Evolutionary conservation across 371 early-diverging fungal species (phyloP), one percentile per base, ranked within the genome.

Genomic region (Mucor saturninus): DNA sequence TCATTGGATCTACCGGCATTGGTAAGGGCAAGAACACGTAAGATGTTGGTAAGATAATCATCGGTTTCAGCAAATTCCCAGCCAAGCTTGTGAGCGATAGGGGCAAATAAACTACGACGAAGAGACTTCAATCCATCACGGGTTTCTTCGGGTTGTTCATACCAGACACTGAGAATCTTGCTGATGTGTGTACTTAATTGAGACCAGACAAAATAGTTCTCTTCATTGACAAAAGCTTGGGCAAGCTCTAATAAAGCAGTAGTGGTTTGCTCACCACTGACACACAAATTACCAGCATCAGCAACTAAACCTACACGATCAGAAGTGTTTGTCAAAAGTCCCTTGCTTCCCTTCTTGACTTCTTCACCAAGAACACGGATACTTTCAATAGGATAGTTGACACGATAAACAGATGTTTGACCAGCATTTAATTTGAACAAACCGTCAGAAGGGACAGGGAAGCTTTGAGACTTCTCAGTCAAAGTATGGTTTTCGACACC

Each of bases 241-340:
- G 80, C 80, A 28, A 83, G 64, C 32, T 79, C 85, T 67, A 90
- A 69, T 38, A 85, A 77, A 6, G 85, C 82, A 61, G 79, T 74
- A 1, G 86, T 86, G 14, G 64, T 72, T 59, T 81, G 79, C 26
- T 85, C 76, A 31, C 88, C 88, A 68, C 86, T 84, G 45, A 78
- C 84, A 67, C 81, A 73, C 57, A 84, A 61, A 37, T 80, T 83
- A 38, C 81, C 85, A 54, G 83, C 65, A 79, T 92, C 92, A 14
- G 88, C 81, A 65, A 92, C 64, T 26, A 92, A 72, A 52, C 92
- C 92, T 56, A 92, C 83, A 28, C 88, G 82, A 62, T 92, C 92
- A 48, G 79, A 65, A 0, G 86, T 76, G 54, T 79, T 77, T 39
- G 61, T 32, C 63, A 91, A 77, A 50, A 85, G 69, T 54, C 85